phyloP scores from a whole-genome alignment of 1,284 basidiomycete genomes.

The Thelephora terrestris region DNA sequence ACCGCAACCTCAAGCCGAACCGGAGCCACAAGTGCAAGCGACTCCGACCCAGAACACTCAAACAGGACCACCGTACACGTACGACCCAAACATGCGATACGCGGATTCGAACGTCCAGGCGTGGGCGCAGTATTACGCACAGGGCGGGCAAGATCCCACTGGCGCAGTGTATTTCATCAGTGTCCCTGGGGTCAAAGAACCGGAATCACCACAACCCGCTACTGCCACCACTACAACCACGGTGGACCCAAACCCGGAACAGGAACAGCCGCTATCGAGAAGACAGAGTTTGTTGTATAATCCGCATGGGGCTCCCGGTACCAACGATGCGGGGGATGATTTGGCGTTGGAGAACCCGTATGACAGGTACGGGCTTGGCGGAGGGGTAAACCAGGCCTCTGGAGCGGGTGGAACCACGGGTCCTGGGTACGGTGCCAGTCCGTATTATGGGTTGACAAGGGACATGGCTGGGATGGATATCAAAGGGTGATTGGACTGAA shows the following conservation, averaged over 20 bases:
- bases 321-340: not conserved
- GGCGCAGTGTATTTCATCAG: conserved; percentile 68
- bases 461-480: conserved; percentile 4
- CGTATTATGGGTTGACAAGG: not conserved
- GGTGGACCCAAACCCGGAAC: not conserved
- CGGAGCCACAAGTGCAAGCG: conserved; percentile 1
- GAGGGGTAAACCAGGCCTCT: not conserved
- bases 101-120: conserved; percentile 66
- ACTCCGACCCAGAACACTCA: conserved; percentile 7
- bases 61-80: conserved; percentile 56
- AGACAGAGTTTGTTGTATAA: not conserved
- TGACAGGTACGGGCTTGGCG: not conserved
- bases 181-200: conserved; percentile 58
- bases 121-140: conserved; percentile 73
- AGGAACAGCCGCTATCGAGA: not conserved
- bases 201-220: conserved; percentile 5
- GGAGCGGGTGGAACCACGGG: not conserved
- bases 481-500: no score
- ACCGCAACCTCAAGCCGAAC: conserved; percentile 9
- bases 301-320: not conserved
- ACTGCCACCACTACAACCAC: not conserved
- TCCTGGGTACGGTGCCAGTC: not conserved
- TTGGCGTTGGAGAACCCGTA: not conserved
- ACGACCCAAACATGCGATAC: conserved; percentile 55
- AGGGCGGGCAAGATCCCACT: conserved; percentile 58